A percentile compares a stretch with the other conserved stretches of the same genome.
Evolutionary conservation across 2,329 filamentous ascomycete species (phyloP).

Genomic region (Colletotrichum shisoi): DNA sequence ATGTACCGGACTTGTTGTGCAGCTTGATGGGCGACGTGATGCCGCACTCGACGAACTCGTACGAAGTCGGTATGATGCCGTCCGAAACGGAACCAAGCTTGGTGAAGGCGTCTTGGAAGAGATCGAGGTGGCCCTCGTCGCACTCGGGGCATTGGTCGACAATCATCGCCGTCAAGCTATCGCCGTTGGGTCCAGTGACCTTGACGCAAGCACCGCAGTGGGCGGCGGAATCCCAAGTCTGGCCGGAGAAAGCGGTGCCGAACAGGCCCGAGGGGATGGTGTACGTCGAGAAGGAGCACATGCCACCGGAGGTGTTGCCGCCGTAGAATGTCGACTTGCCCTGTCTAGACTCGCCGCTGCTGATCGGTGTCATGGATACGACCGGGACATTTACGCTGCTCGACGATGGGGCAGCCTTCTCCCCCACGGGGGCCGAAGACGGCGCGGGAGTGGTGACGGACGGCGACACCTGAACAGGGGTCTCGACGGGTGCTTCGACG

Average conservation of each 20-base stretch:
- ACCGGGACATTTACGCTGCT: constrained; percentile 17
- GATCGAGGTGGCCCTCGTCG: constrained; percentile 52
- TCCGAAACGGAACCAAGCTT: constrained; percentile 48
- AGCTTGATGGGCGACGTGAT: constrained; percentile 54
- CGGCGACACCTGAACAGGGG: constrained; percentile 13
- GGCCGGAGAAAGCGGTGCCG: constrained; percentile 68
- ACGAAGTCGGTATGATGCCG: constrained; percentile 50
- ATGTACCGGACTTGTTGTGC: constrained; percentile 56
- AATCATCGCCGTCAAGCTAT: constrained; percentile 68
- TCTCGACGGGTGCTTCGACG: constrained; percentile 10
- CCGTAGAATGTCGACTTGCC: constrained; percentile 63
- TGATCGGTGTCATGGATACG: constrained; percentile 16
- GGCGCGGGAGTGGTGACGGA: constrained; percentile 19
- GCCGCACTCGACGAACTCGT: constrained; percentile 52
- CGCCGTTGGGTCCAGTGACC: constrained; percentile 65
- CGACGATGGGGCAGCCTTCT: constrained; percentile 11
- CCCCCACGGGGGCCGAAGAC: constrained; percentile 11
- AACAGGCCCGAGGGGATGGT: constrained; percentile 65
- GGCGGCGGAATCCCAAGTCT: constrained; percentile 63
- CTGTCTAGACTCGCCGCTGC: constrained; percentile 13
- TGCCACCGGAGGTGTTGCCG: constrained; percentile 65
- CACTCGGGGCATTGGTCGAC: constrained; percentile 58
- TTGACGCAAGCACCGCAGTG: constrained; percentile 69
- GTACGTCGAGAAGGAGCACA: constrained; percentile 70
- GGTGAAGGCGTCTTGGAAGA: constrained; percentile 55